Conservation (phyloP, 768 basidiomycete genomes). For the Leucocoprinus leucothites region DNA sequence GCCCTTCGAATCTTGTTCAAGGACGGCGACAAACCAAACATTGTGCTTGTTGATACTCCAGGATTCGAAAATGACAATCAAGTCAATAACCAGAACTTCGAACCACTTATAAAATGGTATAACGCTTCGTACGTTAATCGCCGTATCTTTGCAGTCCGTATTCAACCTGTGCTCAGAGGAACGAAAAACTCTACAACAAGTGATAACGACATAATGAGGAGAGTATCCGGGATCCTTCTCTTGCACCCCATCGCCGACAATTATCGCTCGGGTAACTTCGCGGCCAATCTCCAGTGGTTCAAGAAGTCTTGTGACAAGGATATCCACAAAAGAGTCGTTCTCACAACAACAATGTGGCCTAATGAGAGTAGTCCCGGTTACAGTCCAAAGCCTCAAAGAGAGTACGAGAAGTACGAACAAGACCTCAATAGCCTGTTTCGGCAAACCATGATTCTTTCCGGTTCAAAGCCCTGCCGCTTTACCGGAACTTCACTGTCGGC, state of each 20-base stretch:
- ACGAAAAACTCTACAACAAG: background rate
- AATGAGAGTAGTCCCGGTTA: background rate
- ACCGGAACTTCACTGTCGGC: too few relatives aligned
- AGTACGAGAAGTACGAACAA: background rate
- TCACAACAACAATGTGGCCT: slow-evolving; percentile 8
- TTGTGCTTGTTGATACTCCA: slow-evolving; percentile 16
- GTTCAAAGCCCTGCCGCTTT: too few relatives aligned
- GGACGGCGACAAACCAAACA: background rate
- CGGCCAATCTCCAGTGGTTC: slow-evolving; percentile 3
- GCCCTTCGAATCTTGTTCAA: slow-evolving; percentile 6
- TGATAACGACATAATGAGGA: too few relatives aligned
- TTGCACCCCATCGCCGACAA: slow-evolving; percentile 9
- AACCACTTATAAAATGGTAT: slow-evolving; percentile 22
- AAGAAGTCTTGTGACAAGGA: slow-evolving; percentile 8
- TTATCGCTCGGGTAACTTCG: background rate
- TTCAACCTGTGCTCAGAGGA: background rate
- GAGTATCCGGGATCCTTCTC: background rate
- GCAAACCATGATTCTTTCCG: background rate
- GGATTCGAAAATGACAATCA: slow-evolving; percentile 12
- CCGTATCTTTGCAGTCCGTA: background rate
- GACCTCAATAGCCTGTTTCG: background rate
- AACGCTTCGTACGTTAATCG: background rate
- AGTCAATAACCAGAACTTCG: slow-evolving; percentile 17
- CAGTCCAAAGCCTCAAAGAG: too few relatives aligned
- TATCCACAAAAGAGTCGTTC: background rate